Conservation (phyloP, 108 stramenopile genomes). For the Cylindrotheca fusiformis region DNA sequence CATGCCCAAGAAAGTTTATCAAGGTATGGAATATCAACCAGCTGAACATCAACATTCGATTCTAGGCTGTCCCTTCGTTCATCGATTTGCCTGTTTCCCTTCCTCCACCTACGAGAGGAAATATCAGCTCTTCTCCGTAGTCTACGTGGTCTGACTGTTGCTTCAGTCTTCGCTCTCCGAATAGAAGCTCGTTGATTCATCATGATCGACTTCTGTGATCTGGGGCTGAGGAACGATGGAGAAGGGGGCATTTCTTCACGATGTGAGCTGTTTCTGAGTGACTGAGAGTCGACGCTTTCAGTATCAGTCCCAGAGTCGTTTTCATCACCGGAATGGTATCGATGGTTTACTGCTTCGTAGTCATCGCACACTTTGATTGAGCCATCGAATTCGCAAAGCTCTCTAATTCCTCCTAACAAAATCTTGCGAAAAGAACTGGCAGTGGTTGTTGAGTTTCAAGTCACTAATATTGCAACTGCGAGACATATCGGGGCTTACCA, state of each 20-base stretch:
- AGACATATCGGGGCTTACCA: neutral
- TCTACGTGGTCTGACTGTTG: no score
- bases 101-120: neutral
- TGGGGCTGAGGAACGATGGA: no score
- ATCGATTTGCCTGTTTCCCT: neutral
- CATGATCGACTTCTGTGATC: no score
- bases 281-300: neutral
- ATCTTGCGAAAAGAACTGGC: conserved; percentile 28
- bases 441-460: no score
- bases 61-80: neutral
- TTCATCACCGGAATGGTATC: neutral
- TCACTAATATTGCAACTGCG: no score
- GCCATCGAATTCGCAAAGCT: conserved; percentile 25
- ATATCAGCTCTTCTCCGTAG: no score
- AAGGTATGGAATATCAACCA: conserved; percentile 19
- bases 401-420: conserved; percentile 24
- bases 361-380: neutral
- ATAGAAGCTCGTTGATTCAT: no score
- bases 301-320: neutral
- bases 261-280: no score
- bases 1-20: conserved; percentile 47
- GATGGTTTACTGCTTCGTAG: no score
- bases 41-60: neutral
- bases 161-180: no score
- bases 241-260: no score